Conservation (phyloP, 768 basidiomycete species). For the Filobasidium floriforme region DNA sequence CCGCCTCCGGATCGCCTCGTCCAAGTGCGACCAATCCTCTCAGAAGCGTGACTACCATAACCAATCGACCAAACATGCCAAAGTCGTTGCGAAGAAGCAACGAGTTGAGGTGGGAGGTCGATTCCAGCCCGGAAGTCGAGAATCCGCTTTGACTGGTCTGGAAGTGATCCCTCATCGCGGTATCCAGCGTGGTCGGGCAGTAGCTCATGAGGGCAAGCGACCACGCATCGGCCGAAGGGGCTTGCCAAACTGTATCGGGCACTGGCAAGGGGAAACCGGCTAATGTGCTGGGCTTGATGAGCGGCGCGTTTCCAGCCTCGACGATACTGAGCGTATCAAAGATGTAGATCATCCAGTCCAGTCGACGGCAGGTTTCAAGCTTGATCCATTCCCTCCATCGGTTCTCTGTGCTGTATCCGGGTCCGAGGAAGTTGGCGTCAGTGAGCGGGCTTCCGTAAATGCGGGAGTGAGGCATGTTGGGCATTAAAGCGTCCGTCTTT, state of each 20-base stretch:
- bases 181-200: slow-evolving; percentile 36
- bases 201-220: slow-evolving; percentile 34
- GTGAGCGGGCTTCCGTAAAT: neutral
- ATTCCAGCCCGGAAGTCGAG: slow-evolving; percentile 6
- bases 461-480: neutral
- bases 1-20: slow-evolving; percentile 40
- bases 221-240: slow-evolving; percentile 42
- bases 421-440: neutral
- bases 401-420: slow-evolving; percentile 31
- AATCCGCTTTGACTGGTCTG: slow-evolving; percentile 11
- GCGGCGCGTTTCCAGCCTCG: slow-evolving; percentile 42
- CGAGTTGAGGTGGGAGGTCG: slow-evolving; percentile 7
- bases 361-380: slow-evolving; percentile 44
- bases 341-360: slow-evolving; percentile 44
- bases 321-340: slow-evolving; percentile 46
- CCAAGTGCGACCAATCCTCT: slow-evolving; percentile 45
- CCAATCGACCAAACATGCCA: slow-evolving; percentile 45
- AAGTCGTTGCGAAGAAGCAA: slow-evolving; percentile 35
- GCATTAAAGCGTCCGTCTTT: neutral
- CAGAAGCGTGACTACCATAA: slow-evolving; percentile 43
- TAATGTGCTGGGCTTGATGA: slow-evolving; percentile 38
- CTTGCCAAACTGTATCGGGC: slow-evolving; percentile 45
- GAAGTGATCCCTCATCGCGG: slow-evolving; percentile 40
- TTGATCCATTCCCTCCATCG: slow-evolving; percentile 46
- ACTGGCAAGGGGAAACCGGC: slow-evolving; percentile 45